A percentile compares a stretch with the other conserved stretches of the same genome.
Evolutionary conservation across 352 stramenopile genomes (phyloP).

Genomic region (Achlya hypogyna): DNA sequence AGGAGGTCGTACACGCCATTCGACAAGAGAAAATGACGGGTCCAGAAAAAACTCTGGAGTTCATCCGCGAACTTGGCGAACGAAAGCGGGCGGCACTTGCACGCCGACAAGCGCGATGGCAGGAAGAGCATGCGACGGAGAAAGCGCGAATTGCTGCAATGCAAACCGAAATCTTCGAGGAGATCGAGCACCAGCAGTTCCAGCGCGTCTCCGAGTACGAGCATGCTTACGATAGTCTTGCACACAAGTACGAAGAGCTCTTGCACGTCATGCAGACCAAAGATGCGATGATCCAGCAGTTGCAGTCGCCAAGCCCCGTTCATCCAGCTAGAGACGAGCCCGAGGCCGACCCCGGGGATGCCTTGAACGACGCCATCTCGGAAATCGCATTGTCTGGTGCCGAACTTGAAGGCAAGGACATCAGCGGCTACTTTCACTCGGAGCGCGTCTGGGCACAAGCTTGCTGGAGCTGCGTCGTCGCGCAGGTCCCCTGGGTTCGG

Average conservation of each 20-base stretch:
- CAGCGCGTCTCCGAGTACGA: not conserved
- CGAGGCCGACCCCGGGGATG: not conserved
- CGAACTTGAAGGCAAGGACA: not conserved
- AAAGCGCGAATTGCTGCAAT: not conserved
- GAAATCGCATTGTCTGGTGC: not conserved
- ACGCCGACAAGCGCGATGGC: not conserved
- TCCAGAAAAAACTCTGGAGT: not conserved
- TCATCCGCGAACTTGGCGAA: slow-evolving; percentile 1
- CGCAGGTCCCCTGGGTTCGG: not conserved
- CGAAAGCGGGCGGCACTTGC: not conserved
- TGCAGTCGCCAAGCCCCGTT: not conserved
- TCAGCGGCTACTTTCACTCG: not conserved
- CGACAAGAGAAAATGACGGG: not conserved
- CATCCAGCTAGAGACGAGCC: not conserved
- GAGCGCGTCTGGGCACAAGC: not conserved
- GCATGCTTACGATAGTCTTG: not conserved
- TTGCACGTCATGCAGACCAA: not conserved
- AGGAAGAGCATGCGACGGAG: not conserved
- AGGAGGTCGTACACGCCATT: not conserved
- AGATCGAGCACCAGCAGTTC: slow-evolving; percentile 3
- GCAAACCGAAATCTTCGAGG: not conserved
- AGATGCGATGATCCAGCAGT: not conserved
- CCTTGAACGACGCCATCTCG: not conserved
- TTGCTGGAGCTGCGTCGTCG: not conserved
- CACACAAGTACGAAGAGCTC: not conserved